These are phyloP conservation scores for Marasmius tenuissimus DNA, from an alignment of 1,284 basidiomycete genomes.

Conservation along the genomic window DNA sequence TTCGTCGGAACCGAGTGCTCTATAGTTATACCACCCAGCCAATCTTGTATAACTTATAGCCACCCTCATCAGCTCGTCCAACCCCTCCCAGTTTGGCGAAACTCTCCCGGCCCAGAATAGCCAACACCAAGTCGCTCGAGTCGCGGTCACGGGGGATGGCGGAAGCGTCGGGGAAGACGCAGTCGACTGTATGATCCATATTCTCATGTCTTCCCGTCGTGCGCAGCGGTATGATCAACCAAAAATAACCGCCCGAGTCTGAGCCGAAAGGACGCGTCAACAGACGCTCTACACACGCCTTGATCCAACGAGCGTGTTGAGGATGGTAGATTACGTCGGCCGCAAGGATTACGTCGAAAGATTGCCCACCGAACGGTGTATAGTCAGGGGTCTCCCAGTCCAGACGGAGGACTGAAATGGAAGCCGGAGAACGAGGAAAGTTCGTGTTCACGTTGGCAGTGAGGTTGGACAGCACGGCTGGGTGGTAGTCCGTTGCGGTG, in stretches of 20 bases:
- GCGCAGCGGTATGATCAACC: slow-evolving; percentile 73
- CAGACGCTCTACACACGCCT: slow-evolving; percentile 51
- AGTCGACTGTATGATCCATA: slow-evolving; percentile 56
- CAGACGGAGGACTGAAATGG: slow-evolving; percentile 48
- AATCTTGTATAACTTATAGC: slow-evolving; percentile 68
- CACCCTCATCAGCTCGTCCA: slow-evolving; percentile 68
- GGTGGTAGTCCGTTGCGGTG: slow-evolving; percentile 83
- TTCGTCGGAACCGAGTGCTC: too few relatives aligned
- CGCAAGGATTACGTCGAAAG: slow-evolving; percentile 58
- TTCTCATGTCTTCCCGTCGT: slow-evolving; percentile 66
- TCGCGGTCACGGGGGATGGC: neutral
- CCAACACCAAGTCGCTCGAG: slow-evolving; percentile 28
- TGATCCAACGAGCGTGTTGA: slow-evolving; percentile 67
- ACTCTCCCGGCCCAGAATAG: slow-evolving; percentile 44
- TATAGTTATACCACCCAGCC: slow-evolving; percentile 44
- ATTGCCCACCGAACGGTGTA: slow-evolving; percentile 33
- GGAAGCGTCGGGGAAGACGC: slow-evolving; percentile 44
- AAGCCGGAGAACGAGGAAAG: slow-evolving; percentile 28
- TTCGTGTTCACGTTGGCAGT: slow-evolving; percentile 64
- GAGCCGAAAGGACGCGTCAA: slow-evolving; percentile 34
- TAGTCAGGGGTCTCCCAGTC: slow-evolving; percentile 68
- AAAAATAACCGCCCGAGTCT: slow-evolving; percentile 52
- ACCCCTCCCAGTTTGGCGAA: slow-evolving; percentile 49
- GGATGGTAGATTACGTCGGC: slow-evolving; percentile 77
- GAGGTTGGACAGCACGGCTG: slow-evolving; percentile 75